Conservation (phyloP, 441 rosid species). For the Croton setiger region DNA sequence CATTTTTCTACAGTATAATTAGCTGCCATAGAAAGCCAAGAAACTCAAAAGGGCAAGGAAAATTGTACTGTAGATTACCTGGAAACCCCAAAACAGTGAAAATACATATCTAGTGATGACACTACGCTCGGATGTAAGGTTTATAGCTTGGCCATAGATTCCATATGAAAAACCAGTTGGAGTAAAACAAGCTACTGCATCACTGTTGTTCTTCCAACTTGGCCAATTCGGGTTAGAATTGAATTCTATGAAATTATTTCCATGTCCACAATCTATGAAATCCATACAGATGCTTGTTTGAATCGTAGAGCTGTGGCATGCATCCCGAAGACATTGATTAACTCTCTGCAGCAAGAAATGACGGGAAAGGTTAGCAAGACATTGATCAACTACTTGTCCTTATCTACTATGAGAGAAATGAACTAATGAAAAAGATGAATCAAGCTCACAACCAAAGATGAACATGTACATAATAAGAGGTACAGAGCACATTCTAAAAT, state of each 20-base stretch:
- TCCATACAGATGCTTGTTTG: slow-evolving; percentile 11
- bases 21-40: neutral
- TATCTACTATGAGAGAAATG: neutral
- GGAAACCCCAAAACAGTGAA: slow-evolving; percentile 95
- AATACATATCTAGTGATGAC: slow-evolving; percentile 58
- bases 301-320: slow-evolving; percentile 29
- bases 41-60: neutral
- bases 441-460: neutral
- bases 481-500: neutral
- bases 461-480: neutral
- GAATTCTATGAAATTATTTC: slow-evolving; percentile 8
- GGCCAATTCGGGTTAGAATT: neutral
- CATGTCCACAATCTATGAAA: slow-evolving; percentile 60
- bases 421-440: neutral
- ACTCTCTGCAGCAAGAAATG: slow-evolving; percentile 57
- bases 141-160: slow-evolving; percentile 50
- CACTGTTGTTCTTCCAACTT: slow-evolving; percentile 37
- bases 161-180: slow-evolving; percentile 51
- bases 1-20: no score
- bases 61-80: slow-evolving; percentile 38
- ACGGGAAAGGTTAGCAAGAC: neutral
- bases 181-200: slow-evolving; percentile 51
- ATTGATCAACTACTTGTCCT: neutral
- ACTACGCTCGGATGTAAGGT: slow-evolving; percentile 42
- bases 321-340: slow-evolving; percentile 72